Evolutionary conservation across 192 early-diverging fungal species (phyloP).

Genomic region (Umbelopsis isabellina): DNA sequence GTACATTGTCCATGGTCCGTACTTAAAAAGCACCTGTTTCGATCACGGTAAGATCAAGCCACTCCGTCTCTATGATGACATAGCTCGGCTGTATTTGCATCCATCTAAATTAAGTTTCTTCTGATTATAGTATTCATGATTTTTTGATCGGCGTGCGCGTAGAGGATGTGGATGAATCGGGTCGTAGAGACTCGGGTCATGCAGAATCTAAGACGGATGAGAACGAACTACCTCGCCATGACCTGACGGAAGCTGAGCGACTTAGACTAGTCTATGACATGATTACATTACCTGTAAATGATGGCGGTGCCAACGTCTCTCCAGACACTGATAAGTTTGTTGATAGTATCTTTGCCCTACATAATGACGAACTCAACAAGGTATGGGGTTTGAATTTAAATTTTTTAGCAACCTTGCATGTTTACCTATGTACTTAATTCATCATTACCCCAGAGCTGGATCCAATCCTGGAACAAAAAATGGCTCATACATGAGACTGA

Average conservation of each 20-base stretch:
- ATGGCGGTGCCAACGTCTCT: slow-evolving; percentile 69
- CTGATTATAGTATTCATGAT: slow-evolving; percentile 62
- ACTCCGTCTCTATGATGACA: background rate
- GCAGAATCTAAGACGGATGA: slow-evolving; percentile 17
- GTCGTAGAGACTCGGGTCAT: background rate
- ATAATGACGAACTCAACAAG: slow-evolving; percentile 79
- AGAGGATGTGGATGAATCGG: slow-evolving; percentile 31
- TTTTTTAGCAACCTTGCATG: background rate
- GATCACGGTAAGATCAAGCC: slow-evolving; percentile 40
- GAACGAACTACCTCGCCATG: slow-evolving; percentile 24
- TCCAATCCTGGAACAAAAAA: slow-evolving; percentile 79
- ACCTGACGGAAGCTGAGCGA: slow-evolving; percentile 54
- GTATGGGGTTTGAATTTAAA: slow-evolving; percentile 34
- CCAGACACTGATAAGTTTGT: slow-evolving; percentile 54
- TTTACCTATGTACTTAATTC: background rate
- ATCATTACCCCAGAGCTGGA: slow-evolving; percentile 62
- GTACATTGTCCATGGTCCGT: slow-evolving; percentile 63
- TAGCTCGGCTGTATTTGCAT: background rate
- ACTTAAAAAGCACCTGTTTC: slow-evolving; percentile 50
- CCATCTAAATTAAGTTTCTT: slow-evolving; percentile 3
- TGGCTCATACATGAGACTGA: slow-evolving; percentile 77
- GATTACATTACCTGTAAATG: slow-evolving; percentile 55
- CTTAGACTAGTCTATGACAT: slow-evolving; percentile 66
- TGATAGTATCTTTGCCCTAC: slow-evolving; percentile 76
- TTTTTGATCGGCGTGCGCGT: slow-evolving; percentile 69